Evolutionary conservation across 345 rosid species (phyloP).

Genomic region (Salix koriyanagi): DNA sequence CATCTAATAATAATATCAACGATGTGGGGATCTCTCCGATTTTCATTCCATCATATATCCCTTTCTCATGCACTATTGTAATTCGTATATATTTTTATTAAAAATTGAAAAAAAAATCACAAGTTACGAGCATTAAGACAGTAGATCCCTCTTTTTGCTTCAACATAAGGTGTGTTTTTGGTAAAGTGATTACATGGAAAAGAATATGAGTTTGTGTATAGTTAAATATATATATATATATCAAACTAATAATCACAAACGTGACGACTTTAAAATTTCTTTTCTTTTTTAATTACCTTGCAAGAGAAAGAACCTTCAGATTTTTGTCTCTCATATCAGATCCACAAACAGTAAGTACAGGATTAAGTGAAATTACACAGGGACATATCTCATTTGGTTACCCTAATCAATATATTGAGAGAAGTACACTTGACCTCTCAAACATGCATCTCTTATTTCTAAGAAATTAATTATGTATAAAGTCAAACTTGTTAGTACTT

Average conservation of each 20-base stretch:
- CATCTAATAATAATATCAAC: constrained; percentile 64
- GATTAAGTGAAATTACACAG: neutral
- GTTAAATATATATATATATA: neutral
- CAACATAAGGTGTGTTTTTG: neutral
- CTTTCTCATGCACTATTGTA: constrained; percentile 32
- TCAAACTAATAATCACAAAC: constrained; percentile 1
- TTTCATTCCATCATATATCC: constrained; percentile 25
- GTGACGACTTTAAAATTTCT: neutral
- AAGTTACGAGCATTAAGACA: neutral
- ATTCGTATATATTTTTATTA: neutral
- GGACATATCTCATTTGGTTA: neutral
- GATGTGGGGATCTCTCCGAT: constrained; percentile 58
- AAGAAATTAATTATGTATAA: too few species aligned
- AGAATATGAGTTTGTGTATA: neutral
- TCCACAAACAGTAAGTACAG: neutral
- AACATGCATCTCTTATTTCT: neutral
- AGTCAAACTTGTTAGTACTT: neutral
- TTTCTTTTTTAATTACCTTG: neutral
- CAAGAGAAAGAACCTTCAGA: constrained; percentile 6
- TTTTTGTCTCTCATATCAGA: neutral
- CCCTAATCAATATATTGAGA: neutral
- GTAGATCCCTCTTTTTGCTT: neutral
- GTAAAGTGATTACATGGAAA: neutral
- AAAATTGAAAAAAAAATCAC: neutral
- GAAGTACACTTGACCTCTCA: neutral